Evolutionary conservation across 495 filamentous ascomycete genomes (phyloP).

Genomic region (Parachaetomium inaequale): DNA sequence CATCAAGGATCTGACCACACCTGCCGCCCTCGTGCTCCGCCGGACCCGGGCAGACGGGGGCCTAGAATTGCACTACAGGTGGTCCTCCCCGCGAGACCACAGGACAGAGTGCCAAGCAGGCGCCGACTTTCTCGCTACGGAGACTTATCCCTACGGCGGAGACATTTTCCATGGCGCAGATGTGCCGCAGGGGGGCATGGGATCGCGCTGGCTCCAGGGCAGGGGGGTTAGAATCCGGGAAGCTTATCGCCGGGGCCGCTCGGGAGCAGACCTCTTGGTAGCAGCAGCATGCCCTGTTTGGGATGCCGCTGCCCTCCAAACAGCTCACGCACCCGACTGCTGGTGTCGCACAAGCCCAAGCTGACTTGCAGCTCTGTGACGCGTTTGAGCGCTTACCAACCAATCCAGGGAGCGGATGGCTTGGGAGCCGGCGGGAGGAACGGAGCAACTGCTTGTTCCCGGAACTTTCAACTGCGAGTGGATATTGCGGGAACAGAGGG

Average conservation of each 20-base stretch:
- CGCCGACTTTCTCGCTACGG: conserved; percentile 1
- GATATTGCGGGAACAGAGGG: not conserved
- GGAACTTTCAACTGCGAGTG: not conserved
- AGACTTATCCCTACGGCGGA: too few species aligned
- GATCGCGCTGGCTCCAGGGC: not conserved
- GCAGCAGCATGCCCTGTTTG: not conserved
- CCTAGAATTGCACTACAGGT: not conserved
- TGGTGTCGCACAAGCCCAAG: not conserved
- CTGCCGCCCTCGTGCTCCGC: not conserved
- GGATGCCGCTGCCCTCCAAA: too few species aligned
- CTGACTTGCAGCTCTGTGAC: conserved; percentile 4
- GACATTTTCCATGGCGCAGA: not conserved
- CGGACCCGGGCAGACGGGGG: not conserved
- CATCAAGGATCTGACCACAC: not conserved
- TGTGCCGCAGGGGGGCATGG: conserved; percentile 10
- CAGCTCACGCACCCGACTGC: not conserved
- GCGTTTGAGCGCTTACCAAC: conserved; percentile 5
- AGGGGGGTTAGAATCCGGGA: not conserved
- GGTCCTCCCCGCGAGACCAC: not conserved
- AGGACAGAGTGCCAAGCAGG: conserved; percentile 10
- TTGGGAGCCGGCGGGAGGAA: not conserved
- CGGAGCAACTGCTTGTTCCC: not conserved
- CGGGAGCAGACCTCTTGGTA: too few species aligned
- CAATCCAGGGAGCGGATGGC: not conserved
- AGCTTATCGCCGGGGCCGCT: not conserved